Evolutionary conservation across 2,329 filamentous ascomycete genomes (phyloP).

Genomic region (Drechmeria coniospora): DNA sequence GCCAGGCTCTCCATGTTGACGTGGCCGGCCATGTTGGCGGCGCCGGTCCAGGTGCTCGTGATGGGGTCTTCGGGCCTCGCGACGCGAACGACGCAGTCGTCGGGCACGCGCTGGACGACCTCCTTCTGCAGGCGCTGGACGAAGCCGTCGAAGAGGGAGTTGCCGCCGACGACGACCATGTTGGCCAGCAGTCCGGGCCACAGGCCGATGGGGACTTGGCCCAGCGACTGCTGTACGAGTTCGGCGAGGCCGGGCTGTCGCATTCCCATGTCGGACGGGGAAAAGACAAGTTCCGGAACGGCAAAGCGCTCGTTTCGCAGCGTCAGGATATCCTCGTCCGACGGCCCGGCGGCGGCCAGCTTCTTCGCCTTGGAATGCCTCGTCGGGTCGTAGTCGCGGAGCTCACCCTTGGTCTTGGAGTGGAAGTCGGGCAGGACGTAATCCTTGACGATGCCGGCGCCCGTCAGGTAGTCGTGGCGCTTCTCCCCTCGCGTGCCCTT

Average conservation of each 20-base stretch:
- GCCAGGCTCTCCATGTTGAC: constrained; percentile 49
- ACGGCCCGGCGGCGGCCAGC: constrained; percentile 24
- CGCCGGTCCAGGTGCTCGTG: constrained; percentile 72
- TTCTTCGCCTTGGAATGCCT: constrained; percentile 37
- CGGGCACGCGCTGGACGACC: constrained; percentile 53
- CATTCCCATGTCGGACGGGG: constrained; percentile 71
- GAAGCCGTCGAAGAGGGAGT: constrained; percentile 65
- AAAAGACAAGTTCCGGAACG: constrained; percentile 82
- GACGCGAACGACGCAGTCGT: constrained; percentile 65
- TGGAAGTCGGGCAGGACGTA: constrained; percentile 81
- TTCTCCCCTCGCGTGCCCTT: constrained; percentile 53
- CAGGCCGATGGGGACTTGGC: constrained; percentile 60
- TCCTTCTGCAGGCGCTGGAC: constrained; percentile 64
- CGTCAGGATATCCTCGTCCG: constrained; percentile 63
- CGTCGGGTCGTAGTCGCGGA: constrained; percentile 62
- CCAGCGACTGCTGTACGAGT: constrained; percentile 65
- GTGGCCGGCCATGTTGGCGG: constrained; percentile 60
- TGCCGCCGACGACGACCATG: constrained; percentile 78
- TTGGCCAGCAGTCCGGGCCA: constrained; percentile 78
- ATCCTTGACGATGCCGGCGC: constrained; percentile 60
- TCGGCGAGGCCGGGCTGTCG: constrained; percentile 70
- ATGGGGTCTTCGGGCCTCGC: constrained; percentile 57
- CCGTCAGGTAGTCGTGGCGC: constrained; percentile 30
- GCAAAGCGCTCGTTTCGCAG: constrained; percentile 84
- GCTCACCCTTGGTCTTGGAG: constrained; percentile 43